A percentile compares a stretch with the other conserved stretches of the same genome.
Evolutionary conservation across 129 eudicot genomes (phyloP).

Genomic region (Pseudognaphalium luteoalbum): DNA sequence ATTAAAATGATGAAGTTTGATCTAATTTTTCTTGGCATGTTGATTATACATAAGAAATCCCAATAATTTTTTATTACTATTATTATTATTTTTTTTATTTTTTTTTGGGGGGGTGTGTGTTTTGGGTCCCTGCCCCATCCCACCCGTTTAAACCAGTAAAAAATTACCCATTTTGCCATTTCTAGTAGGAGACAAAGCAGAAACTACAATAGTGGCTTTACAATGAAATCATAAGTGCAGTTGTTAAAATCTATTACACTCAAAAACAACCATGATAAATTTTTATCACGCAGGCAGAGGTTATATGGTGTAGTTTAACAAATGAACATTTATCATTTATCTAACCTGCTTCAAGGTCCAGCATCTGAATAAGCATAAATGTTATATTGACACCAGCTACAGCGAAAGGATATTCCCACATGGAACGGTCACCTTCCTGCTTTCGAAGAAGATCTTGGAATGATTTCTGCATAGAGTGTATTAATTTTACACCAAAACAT

Average conservation of each 20-base stretch:
- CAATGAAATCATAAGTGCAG: neutral
- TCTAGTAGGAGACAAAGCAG: neutral
- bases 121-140: neutral
- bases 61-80: too few relatives aligned
- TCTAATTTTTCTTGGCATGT: neutral
- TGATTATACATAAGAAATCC: neutral
- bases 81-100: too few relatives aligned
- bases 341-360: conserved; percentile 91
- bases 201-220: neutral
- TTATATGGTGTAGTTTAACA: neutral
- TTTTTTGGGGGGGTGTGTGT: too few relatives aligned
- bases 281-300: neutral
- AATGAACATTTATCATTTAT: conserved; percentile 6
- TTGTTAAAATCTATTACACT: neutral
- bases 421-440: conserved; percentile 86
- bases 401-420: conserved; percentile 99
- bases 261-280: neutral
- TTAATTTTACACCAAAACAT: conserved; percentile 11
- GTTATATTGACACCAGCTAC: conserved; percentile 99
- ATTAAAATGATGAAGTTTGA: too few relatives aligned
- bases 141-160: neutral
- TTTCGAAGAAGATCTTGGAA: conserved; percentile 90
- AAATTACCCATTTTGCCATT: neutral
- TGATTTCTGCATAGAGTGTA: conserved; percentile 62
- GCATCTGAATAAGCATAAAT: conserved; percentile 98